Base-by-base conservation (phyloP, 2,329 filamentous ascomycete genomes). In the Didymella exigua region DNA sequence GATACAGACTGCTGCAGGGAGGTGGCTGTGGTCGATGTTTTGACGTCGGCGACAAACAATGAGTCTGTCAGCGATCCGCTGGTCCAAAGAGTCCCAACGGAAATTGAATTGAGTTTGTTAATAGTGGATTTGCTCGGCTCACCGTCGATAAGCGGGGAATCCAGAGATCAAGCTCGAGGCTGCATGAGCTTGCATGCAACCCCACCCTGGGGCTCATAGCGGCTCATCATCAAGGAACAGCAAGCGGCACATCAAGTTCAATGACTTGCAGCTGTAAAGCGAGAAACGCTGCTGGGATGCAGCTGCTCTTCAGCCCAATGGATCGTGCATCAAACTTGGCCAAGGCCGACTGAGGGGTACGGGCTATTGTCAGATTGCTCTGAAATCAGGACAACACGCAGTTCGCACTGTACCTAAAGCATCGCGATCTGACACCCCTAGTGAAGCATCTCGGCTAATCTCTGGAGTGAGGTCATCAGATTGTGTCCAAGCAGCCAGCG, bases 61-160 rank as follows among this genome's bases (percentile, higher is more conserved):
- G 27, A 42, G 38, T 40, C 13, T 47, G 45, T 34, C 31, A 41
- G 36, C 46, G 34, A 31, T 50, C 23, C 23, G 34, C 14, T 34
- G 11, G 34, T 42, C 23, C 14, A n/a, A 50, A 13, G 9, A 19
- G 27, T 47, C 46, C 30, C 41, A 55, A 50, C 52, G 47, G 31
- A 30, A 40, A 26, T 3, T 5, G 34, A 30, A 55, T 21, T 19
- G 42, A 49, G 29, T 26, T 56, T 60, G 36, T 53, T 51, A 50
- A 58, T 50, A 11, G 41, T 54, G 53, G 59, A 58, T 37, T 50
- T 59, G 58, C 52, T 58, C 60, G 58, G 59, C 42, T 52, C 34
- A 19, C 34, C 30, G 52, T 43, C 18, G 6, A 36, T 44, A 23
- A 27, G 49, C 49, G 54, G 48, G 42, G 42, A 21, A 41, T 27